These are phyloP conservation scores for Penicillium brevicompactum DNA, from an alignment of 2,329 filamentous ascomycete species.

Conservation along the genomic window DNA sequence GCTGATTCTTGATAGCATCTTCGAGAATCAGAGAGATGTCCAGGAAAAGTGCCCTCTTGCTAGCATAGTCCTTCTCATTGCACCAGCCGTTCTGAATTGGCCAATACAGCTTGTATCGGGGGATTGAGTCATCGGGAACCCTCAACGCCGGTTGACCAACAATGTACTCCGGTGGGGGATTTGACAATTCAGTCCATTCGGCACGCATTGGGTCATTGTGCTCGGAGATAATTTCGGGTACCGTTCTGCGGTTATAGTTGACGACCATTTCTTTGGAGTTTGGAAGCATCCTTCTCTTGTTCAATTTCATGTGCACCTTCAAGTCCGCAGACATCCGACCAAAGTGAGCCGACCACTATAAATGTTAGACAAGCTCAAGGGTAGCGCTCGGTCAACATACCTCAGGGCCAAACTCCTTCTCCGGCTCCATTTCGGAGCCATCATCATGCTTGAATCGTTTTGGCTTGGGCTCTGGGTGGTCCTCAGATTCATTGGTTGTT, in stretches of 20 bases:
- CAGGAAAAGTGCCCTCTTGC: slow-evolving; percentile 76
- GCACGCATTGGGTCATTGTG: slow-evolving; percentile 94
- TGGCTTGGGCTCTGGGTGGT: slow-evolving; percentile 75
- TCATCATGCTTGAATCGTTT: slow-evolving; percentile 64
- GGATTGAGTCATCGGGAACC: slow-evolving; percentile 84
- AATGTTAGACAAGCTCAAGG: neutral
- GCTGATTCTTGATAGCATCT: slow-evolving; percentile 80
- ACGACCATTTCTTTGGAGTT: slow-evolving; percentile 95
- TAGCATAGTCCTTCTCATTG: slow-evolving; percentile 86
- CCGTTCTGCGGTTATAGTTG: slow-evolving; percentile 86
- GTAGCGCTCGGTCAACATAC: slow-evolving; percentile 47
- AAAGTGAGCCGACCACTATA: slow-evolving; percentile 66
- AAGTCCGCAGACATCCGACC: slow-evolving; percentile 82
- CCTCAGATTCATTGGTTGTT: slow-evolving; percentile 77
- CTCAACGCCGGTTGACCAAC: slow-evolving; percentile 80
- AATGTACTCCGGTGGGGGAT: slow-evolving; percentile 72
- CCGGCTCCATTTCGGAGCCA: slow-evolving; percentile 54
- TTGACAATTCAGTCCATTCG: slow-evolving; percentile 85
- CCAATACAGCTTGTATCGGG: slow-evolving; percentile 91
- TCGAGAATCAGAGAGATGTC: slow-evolving; percentile 88
- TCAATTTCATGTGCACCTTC: slow-evolving; percentile 85
- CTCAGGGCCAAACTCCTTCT: slow-evolving; percentile 87
- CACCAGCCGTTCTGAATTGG: slow-evolving; percentile 83
- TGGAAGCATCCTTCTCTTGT: slow-evolving; percentile 93
- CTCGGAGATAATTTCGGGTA: slow-evolving; percentile 83